Evolutionary conservation across 345 rosid species (phyloP).

Genomic region (Jatropha curcas): DNA sequence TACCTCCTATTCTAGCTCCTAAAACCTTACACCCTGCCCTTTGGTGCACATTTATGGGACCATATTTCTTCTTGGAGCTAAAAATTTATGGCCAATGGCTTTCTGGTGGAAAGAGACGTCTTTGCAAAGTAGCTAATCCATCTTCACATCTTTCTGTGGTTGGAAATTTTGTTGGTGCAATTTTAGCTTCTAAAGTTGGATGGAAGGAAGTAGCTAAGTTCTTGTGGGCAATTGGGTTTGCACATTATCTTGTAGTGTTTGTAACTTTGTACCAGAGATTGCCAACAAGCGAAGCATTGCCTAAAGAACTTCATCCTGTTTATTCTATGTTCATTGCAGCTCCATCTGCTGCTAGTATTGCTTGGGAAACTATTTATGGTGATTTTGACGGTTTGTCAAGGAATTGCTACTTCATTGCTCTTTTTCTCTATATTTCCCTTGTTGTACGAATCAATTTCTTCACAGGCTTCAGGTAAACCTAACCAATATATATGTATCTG

Average conservation of each 20-base stretch:
- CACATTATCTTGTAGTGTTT: constrained; percentile 85
- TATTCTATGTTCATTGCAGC: constrained; percentile 99
- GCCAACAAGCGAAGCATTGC: constrained; percentile 90
- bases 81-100: constrained; percentile 97
- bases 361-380: constrained; percentile 82
- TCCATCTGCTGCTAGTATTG: constrained; percentile 91
- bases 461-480: constrained; percentile 76
- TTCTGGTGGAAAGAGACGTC: constrained; percentile 85
- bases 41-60: constrained; percentile 82
- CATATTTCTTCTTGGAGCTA: constrained; percentile 82
- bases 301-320: constrained; percentile 92
- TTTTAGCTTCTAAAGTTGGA: constrained; percentile 80
- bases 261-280: constrained; percentile 87
- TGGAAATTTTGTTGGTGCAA: constrained; percentile 92
- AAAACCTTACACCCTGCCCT: constrained; percentile 58
- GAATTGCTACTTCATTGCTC: constrained; percentile 83
- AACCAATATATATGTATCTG: too few relatives aligned
- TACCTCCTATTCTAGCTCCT: constrained; percentile 51
- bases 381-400: constrained; percentile 78
- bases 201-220: constrained; percentile 87
- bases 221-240: constrained; percentile 91
- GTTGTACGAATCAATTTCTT: constrained; percentile 86
- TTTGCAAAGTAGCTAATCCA: constrained; percentile 95
- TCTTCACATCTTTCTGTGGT: constrained; percentile 92
- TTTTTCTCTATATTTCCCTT: constrained; percentile 75